These are phyloP conservation scores for Graphilbum sp. DNA, from an alignment of 2,329 filamentous ascomycete genomes.

Conservation along the genomic window DNA sequence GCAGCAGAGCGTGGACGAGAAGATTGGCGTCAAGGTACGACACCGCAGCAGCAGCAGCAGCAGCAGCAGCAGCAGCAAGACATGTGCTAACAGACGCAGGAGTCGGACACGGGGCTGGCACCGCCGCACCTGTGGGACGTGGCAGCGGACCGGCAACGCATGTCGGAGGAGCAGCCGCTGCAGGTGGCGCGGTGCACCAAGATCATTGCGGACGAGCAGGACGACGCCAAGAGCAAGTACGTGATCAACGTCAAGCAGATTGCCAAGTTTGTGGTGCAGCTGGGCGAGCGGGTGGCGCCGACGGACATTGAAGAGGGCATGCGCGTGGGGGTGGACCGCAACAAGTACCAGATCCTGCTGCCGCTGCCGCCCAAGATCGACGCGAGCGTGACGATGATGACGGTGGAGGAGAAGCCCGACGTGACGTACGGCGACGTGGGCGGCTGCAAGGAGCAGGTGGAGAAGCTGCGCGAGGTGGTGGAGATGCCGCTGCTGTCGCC, in stretches of 20 bases:
- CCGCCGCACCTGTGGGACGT: slow-evolving; percentile 98
- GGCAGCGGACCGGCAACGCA: slow-evolving; percentile 91
- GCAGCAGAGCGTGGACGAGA: slow-evolving; percentile 95
- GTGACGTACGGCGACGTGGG: slow-evolving; percentile 98
- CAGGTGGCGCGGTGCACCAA: slow-evolving; percentile 98
- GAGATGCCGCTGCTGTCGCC: slow-evolving; percentile 96
- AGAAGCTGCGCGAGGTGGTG: slow-evolving; percentile 95
- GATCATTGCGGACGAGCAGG: slow-evolving; percentile 94
- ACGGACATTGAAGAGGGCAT: slow-evolving; percentile 99
- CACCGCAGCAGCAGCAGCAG: not conserved
- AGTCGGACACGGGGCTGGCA: slow-evolving; percentile 96
- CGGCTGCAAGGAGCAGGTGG: slow-evolving; percentile 98
- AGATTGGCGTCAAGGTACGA: slow-evolving; percentile 71
- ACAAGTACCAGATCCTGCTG: slow-evolving; percentile 98
- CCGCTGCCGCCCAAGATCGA: slow-evolving; percentile 97
- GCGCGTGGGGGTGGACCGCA: slow-evolving; percentile 94
- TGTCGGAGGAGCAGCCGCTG: slow-evolving; percentile 94
- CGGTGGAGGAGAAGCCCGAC: slow-evolving; percentile 97
- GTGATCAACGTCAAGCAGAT: slow-evolving; percentile 99
- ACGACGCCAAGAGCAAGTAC: slow-evolving; percentile 97
- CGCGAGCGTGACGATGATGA: slow-evolving; percentile 99
- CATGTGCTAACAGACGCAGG: slow-evolving; percentile 34
- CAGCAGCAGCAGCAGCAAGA: too few species aligned
- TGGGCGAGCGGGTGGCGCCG: slow-evolving; percentile 89
- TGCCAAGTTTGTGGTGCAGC: slow-evolving; percentile 96